Conservation (phyloP, 2,329 filamentous ascomycete genomes). For the Paraphoma sp. region DNA sequence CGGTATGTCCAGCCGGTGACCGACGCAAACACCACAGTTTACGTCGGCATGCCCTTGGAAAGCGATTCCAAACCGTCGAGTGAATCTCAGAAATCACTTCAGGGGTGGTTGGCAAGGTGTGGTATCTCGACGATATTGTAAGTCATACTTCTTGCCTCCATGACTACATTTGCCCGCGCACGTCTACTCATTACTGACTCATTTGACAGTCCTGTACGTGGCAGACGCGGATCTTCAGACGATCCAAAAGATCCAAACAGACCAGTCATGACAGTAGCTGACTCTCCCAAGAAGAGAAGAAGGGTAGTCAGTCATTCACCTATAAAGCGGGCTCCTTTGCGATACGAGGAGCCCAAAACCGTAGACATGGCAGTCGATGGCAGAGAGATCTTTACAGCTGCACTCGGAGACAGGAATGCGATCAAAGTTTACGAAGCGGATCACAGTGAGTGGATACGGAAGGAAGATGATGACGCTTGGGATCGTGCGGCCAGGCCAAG, state of each 20-base stretch:
- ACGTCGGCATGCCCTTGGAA: slow-evolving; percentile 41
- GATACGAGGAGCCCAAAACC: slow-evolving; percentile 11
- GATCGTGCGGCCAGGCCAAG: slow-evolving; percentile 37
- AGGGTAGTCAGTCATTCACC: slow-evolving; percentile 28
- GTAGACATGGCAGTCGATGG: slow-evolving; percentile 3
- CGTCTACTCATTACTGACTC: slow-evolving; percentile 5
- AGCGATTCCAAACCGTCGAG: slow-evolving; percentile 31
- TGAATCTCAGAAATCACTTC: slow-evolving; percentile 29
- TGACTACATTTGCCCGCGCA: neutral
- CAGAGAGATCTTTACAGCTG: slow-evolving; percentile 5
- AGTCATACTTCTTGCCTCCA: slow-evolving; percentile 11
- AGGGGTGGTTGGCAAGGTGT: slow-evolving; percentile 38
- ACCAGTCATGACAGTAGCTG: slow-evolving; percentile 35
- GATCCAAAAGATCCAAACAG: slow-evolving; percentile 28
- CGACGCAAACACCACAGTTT: slow-evolving; percentile 17
- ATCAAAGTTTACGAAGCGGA: slow-evolving; percentile 24
- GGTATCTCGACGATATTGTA: slow-evolving; percentile 34
- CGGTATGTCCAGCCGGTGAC: slow-evolving; percentile 34
- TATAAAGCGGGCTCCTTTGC: slow-evolving; percentile 18
- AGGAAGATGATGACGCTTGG: slow-evolving; percentile 46
- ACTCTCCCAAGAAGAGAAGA: slow-evolving; percentile 45
- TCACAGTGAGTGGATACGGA: slow-evolving; percentile 34
- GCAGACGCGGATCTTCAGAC: slow-evolving; percentile 28
- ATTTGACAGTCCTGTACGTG: slow-evolving; percentile 40
- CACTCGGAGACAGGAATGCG: slow-evolving; percentile 1